A percentile compares a stretch with the other conserved stretches of the same genome.
Evolutionary conservation across 192 early-diverging fungal genomes (phyloP).

Genomic region (Coemansia biformis): DNA sequence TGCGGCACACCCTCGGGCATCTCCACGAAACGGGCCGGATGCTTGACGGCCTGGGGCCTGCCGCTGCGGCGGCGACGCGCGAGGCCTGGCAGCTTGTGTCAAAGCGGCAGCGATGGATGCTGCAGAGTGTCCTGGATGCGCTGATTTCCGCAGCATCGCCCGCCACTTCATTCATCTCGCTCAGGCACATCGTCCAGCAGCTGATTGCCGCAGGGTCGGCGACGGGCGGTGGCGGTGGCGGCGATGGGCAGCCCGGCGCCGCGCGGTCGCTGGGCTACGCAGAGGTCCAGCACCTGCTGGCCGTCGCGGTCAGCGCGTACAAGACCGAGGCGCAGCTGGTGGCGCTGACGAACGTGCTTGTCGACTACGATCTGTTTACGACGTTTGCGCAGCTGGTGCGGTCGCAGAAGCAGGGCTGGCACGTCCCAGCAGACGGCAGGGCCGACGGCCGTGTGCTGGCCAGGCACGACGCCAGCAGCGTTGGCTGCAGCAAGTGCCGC

Average conservation of each 20-base stretch:
- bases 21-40: slow-evolving; percentile 34
- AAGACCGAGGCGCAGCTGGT: slow-evolving; percentile 49
- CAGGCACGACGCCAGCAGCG: slow-evolving; percentile 1
- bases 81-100: slow-evolving; percentile 39
- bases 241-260: slow-evolving; percentile 1
- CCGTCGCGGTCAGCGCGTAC: slow-evolving; percentile 46
- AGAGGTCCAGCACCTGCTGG: slow-evolving; percentile 47
- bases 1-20: slow-evolving; percentile 29
- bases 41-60: slow-evolving; percentile 13
- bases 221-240: background rate
- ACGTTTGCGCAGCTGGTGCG: slow-evolving; percentile 43
- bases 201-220: slow-evolving; percentile 19
- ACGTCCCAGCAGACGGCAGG: slow-evolving; percentile 5
- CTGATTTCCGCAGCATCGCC: slow-evolving; percentile 46
- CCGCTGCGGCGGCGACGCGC: slow-evolving; percentile 4
- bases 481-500: slow-evolving; percentile 22
- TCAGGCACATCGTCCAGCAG: slow-evolving; percentile 43
- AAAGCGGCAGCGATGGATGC: slow-evolving; percentile 49
- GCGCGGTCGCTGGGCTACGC: slow-evolving; percentile 34
- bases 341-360: slow-evolving; percentile 40
- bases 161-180: slow-evolving; percentile 41
- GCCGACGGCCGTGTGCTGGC: slow-evolving; percentile 1
- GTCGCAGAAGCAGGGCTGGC: slow-evolving; percentile 49
- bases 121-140: slow-evolving; percentile 43
- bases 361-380: slow-evolving; percentile 48